phyloP scores from a whole-genome alignment of 2,329 filamentous ascomycete species.

The Sphaerulina vaccinii region DNA sequence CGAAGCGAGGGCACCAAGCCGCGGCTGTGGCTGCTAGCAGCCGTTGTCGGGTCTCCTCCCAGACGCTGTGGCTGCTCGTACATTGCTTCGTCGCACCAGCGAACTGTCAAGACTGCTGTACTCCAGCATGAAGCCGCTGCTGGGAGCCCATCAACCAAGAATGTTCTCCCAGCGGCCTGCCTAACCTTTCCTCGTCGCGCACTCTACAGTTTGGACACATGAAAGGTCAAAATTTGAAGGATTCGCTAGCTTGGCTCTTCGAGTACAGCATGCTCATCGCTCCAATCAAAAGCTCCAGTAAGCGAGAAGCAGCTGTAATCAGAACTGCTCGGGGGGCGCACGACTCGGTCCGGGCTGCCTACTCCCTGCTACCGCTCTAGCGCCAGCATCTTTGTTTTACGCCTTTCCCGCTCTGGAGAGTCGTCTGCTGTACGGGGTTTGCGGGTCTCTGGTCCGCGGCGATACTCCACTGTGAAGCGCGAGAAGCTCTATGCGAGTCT shows the following conservation, averaged over 20 bases:
- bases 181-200: background rate
- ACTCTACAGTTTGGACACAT: slow-evolving; percentile 14
- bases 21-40: slow-evolving; percentile 24
- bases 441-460: slow-evolving; percentile 13
- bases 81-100: slow-evolving; percentile 23
- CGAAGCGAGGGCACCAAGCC: slow-evolving; percentile 15
- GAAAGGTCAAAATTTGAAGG: slow-evolving; percentile 21
- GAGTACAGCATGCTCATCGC: slow-evolving; percentile 10
- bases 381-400: slow-evolving; percentile 11
- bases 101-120: slow-evolving; percentile 25
- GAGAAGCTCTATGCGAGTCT: background rate
- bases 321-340: slow-evolving; percentile 18
- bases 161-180: slow-evolving; percentile 1
- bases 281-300: slow-evolving; percentile 19
- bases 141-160: background rate
- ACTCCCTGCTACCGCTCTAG: slow-evolving; percentile 17
- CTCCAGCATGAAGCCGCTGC: slow-evolving; percentile 11
- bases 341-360: slow-evolving; percentile 25
- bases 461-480: background rate
- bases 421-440: slow-evolving; percentile 14
- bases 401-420: slow-evolving; percentile 20
- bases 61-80: slow-evolving; percentile 15
- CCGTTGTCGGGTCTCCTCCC: slow-evolving; percentile 20
- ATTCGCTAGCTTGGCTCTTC: slow-evolving; percentile 21
- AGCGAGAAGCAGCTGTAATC: slow-evolving; percentile 17